Base-by-base conservation (phyloP, 2,329 filamentous ascomycete genomes). In the Fusarium tricinctum region DNA sequence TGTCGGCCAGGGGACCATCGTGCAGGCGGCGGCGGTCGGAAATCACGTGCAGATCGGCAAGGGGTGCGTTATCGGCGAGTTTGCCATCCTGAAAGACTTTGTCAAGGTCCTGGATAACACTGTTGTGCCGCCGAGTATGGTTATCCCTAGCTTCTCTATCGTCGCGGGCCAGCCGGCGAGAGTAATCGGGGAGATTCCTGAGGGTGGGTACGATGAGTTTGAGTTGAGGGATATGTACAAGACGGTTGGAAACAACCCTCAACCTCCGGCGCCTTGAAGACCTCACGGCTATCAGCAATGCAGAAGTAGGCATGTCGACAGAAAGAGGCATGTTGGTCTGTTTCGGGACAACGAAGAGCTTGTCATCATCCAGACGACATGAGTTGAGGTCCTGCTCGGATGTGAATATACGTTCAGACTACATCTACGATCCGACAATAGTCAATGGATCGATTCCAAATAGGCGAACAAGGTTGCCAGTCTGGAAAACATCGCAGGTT, bases 31-130 rank as follows among this genome's bases (percentile, higher is more conserved):
- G 8, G 87, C 88, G 35, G 88, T 99, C 54, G 92, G 92, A 3
- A 93, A 86, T 71, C 93, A 97, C 80, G 94, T 98, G 17, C 88
- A 93, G 76, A 92, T 99, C 64, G 94, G 94, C 22, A 85, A 86
- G 56, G 88, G 89, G 51, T 92, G 90, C 66, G 90, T 91, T 2
- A 85, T 99, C 49, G 92, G 93, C 58, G 91, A 94, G 71, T 94
- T 97, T 79, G 92, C 91, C 49, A 95, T 97, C 63, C 88, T 98
- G 76, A 97, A 97, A 79, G 96, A 98, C 78, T 97, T 93, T 75
- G 93, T 97, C 47, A 91, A 91, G 78, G 89, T 99, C 40, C 81
- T 98, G 70, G 93, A 97, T 63, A 91, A 91, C 30, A 89, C 92
- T 0, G 90, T 97, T 6, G 87, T 99, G 8, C 92, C 96, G 3